A percentile compares a stretch with the other conserved stretches of the same genome.
Evolutionary conservation across 1,139 yeast species (phyloP).

Genomic region (Taphrina wiesneri): DNA sequence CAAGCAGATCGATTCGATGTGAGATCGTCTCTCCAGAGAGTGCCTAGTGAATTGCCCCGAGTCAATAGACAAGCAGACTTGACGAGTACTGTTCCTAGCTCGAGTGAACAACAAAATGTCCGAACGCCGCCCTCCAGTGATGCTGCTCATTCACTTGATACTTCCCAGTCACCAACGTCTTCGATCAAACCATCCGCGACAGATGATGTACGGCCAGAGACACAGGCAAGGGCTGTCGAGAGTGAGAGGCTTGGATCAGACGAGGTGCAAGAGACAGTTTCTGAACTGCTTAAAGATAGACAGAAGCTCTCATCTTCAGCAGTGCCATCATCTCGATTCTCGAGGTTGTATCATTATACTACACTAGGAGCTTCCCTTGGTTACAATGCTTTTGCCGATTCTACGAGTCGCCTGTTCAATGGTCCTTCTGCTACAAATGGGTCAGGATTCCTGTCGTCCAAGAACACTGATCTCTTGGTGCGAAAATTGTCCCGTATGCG

Average conservation of each 20-base stretch:
- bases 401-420: conserved; percentile 66
- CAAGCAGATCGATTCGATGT: conserved; percentile 17
- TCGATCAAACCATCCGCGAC: neutral
- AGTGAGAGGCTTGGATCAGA: too few relatives aligned
- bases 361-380: conserved; percentile 90
- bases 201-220: neutral
- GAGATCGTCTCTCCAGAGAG: neutral
- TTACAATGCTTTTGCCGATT: conserved; percentile 76
- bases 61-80: neutral
- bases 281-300: neutral
- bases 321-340: conserved; percentile 78
- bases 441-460: conserved; percentile 65
- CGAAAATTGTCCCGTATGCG: conserved; percentile 88
- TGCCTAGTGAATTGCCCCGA: neutral
- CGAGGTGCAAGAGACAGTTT: neutral
- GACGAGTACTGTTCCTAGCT: neutral
- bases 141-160: too few relatives aligned
- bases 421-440: conserved; percentile 50
- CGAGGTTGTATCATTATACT: conserved; percentile 89
- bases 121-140: too few relatives aligned
- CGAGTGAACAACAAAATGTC: too few relatives aligned
- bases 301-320: conserved; percentile 18
- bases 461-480: conserved; percentile 84
- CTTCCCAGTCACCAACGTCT: too few relatives aligned
- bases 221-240: neutral